phyloP scores from a whole-genome alignment of 805 yeast species.

The Wickerhamiella qilinensis region DNA sequence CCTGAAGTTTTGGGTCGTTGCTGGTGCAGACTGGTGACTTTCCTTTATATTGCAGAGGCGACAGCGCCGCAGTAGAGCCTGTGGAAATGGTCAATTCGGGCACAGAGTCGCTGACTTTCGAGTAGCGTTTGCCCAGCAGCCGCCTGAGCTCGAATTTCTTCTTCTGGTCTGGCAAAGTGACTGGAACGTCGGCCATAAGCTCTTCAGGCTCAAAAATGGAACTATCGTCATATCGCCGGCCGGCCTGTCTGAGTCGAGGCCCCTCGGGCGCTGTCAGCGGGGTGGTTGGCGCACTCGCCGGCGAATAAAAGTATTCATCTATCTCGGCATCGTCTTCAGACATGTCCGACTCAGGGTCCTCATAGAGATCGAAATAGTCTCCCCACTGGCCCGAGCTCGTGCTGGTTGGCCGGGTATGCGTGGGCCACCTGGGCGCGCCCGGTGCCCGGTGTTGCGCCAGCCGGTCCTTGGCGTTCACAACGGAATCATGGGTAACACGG shows the following conservation, averaged over 20 bases:
- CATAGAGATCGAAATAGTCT: conserved; percentile 2
- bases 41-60: neutral
- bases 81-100: neutral
- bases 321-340: neutral
- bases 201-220: neutral
- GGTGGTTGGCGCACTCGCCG: neutral
- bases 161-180: neutral
- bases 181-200: neutral
- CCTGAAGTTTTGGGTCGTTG: too few relatives aligned
- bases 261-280: neutral
- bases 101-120: neutral
- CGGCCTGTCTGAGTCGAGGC: neutral
- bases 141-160: neutral
- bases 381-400: neutral
- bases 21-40: too few relatives aligned
- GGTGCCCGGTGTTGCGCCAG: neutral
- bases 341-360: neutral
- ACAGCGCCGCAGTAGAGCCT: neutral
- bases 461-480: neutral
- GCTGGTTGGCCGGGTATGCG: conserved; percentile 1
- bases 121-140: neutral
- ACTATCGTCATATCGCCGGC: neutral
- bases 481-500: neutral
- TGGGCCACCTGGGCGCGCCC: neutral
- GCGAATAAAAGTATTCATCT: neutral